These are phyloP conservation scores for Cicer pinnatifidum DNA, from an alignment of 306 rosid species.

Conservation along the genomic window DNA sequence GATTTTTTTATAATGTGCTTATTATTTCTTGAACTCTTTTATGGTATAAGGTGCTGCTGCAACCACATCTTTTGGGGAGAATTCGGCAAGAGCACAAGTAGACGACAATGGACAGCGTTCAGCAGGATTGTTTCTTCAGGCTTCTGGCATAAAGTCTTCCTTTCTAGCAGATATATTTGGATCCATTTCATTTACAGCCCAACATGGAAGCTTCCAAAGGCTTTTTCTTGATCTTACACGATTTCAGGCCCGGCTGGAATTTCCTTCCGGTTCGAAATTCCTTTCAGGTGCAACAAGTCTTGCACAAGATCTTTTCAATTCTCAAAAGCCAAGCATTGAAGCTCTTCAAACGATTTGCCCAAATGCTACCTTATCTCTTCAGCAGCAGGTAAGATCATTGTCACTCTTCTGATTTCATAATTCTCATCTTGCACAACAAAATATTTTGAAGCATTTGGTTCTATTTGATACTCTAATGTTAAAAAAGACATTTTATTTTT, in stretches of 20 bases:
- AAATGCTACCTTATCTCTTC: slow-evolving; percentile 68
- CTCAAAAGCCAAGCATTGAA: slow-evolving; percentile 63
- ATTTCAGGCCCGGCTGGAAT: slow-evolving; percentile 76
- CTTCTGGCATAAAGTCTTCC: slow-evolving; percentile 62
- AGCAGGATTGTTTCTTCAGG: slow-evolving; percentile 54
- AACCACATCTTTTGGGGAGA: slow-evolving; percentile 63
- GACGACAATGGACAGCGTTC: slow-evolving; percentile 54
- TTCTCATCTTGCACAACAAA: slow-evolving; percentile 8
- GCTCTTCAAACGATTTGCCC: slow-evolving; percentile 74
- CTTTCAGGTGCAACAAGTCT: slow-evolving; percentile 68
- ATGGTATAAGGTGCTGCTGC: slow-evolving; percentile 67
- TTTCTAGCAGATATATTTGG: slow-evolving; percentile 71
- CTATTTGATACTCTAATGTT: slow-evolving; percentile 16
- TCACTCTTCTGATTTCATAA: not conserved
- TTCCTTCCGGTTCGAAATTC: slow-evolving; percentile 79
- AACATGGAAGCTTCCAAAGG: slow-evolving; percentile 80
- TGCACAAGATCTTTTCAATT: slow-evolving; percentile 69
- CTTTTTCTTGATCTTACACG: slow-evolving; percentile 72
- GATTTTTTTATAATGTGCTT: slow-evolving; percentile 17
- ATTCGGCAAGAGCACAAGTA: slow-evolving; percentile 49
- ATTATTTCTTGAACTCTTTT: slow-evolving; percentile 39
- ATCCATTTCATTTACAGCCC: slow-evolving; percentile 75
- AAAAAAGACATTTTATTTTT: not conserved
- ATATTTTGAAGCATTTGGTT: slow-evolving; percentile 16
- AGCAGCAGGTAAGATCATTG: slow-evolving; percentile 77